These are phyloP conservation scores for Mercurialis annua DNA, from an alignment of 345 rosid species.

Conservation along the genomic window DNA sequence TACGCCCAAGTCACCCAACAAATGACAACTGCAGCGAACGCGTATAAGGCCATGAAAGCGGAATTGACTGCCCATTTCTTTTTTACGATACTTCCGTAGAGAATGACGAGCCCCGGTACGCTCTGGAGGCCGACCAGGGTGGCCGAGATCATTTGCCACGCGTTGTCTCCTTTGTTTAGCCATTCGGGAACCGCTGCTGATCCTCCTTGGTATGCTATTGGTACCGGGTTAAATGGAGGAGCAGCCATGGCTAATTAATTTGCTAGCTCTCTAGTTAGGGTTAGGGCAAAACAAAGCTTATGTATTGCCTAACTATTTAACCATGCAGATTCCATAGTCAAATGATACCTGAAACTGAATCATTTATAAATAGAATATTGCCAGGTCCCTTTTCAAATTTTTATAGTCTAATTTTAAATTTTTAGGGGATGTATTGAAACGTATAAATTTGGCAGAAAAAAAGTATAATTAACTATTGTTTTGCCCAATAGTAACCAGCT, in stretches of 20 bases:
- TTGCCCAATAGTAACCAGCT: too few species aligned
- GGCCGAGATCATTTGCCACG: constrained; percentile 51
- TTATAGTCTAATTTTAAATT: too few species aligned
- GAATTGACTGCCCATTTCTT: constrained; percentile 50
- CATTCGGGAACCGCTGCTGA: constrained; percentile 37
- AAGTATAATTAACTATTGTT: too few species aligned
- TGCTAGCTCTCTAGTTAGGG: too few species aligned
- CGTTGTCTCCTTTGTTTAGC: constrained; percentile 50
- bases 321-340: too few species aligned
- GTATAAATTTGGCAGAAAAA: too few species aligned
- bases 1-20: constrained; percentile 51
- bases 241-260: constrained; percentile 19
- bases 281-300: too few species aligned
- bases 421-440: too few species aligned
- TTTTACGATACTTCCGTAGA: constrained; percentile 48
- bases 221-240: constrained; percentile 32
- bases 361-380: too few species aligned
- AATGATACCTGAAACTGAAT: too few species aligned
- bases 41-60: constrained; percentile 53
- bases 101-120: constrained; percentile 45
- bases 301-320: too few species aligned
- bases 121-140: constrained; percentile 48
- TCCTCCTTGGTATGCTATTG: constrained; percentile 34
- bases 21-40: constrained; percentile 42
- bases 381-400: too few species aligned